phyloP scores from a whole-genome alignment of 75 land plant species.

The Isoetes taiwanensis region DNA sequence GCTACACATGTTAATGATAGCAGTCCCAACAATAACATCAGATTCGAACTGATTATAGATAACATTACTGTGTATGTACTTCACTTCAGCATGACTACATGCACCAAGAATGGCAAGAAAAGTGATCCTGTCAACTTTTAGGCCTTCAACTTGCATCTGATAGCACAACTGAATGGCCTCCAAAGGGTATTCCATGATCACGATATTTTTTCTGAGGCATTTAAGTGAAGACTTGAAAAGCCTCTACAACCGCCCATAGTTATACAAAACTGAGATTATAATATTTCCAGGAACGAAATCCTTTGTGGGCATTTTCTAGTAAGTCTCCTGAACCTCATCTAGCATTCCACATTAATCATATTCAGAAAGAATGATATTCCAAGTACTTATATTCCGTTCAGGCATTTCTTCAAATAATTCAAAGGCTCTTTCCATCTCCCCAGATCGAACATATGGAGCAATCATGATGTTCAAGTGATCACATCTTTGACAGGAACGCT shows the following conservation, averaged over 20 bases:
- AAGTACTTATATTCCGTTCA: not conserved
- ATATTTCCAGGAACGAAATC: not conserved
- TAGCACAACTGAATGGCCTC: too few species aligned
- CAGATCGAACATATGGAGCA: not conserved
- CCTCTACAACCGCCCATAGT: not conserved
- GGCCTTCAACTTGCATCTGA: too few species aligned
- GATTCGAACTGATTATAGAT: too few species aligned
- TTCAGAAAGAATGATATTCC: not conserved
- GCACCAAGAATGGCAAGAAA: constrained; percentile 20
- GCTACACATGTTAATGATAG: too few species aligned
- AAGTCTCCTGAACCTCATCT: not conserved
- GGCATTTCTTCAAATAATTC: not conserved
- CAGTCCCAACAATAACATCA: too few species aligned
- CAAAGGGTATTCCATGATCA: too few species aligned
- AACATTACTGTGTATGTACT: too few species aligned
- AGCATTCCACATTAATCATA: not conserved
- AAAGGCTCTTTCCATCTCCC: not conserved
- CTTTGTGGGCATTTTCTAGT: not conserved
- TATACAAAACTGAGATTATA: not conserved
- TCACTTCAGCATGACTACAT: too few species aligned
- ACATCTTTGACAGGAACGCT: not conserved
- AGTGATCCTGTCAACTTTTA: constrained; percentile 20
- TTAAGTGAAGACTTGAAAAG: not conserved
- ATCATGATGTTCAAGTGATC: not conserved
- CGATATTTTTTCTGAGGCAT: too few species aligned